A percentile compares a stretch with the other conserved stretches of the same genome.
phyloP scores from a whole-genome alignment of 192 early-diverging fungal species.

The Coemansia sp. region DNA sequence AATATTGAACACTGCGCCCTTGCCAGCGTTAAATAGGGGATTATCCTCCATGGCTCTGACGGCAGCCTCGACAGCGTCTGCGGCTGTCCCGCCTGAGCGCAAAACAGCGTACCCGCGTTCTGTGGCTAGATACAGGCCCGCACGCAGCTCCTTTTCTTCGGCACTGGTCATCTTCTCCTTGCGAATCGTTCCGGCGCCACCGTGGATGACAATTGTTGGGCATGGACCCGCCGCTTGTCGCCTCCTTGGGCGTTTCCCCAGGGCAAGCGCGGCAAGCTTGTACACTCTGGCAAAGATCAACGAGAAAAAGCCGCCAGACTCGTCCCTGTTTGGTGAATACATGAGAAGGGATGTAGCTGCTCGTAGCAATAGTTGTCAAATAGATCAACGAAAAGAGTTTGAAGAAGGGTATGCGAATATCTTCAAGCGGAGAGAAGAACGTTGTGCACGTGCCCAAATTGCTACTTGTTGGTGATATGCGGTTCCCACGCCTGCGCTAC shows the following conservation, averaged over 20 bases:
- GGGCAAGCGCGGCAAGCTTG: background rate
- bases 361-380: background rate
- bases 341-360: background rate
- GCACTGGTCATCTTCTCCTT: slow-evolving; percentile 30
- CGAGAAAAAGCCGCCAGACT: background rate
- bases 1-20: slow-evolving; percentile 37
- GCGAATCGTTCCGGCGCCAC: slow-evolving; percentile 29
- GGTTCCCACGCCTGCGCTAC: slow-evolving; percentile 7
- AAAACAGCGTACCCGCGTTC: slow-evolving; percentile 27
- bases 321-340: background rate
- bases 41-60: slow-evolving; percentile 50
- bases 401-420: background rate
- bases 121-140: slow-evolving; percentile 23
- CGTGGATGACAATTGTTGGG: slow-evolving; percentile 38
- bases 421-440: background rate
- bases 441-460: background rate
- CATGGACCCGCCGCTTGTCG: background rate
- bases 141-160: slow-evolving; percentile 30
- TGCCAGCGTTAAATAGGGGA: slow-evolving; percentile 43
- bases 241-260: background rate
- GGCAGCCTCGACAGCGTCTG: slow-evolving; percentile 52
- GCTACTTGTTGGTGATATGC: background rate
- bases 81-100: slow-evolving; percentile 21
- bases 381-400: background rate
- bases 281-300: background rate